Percentiles rank a stretch among this genome's conserved stretches.
Evolutionary conservation across 768 basidiomycete species (phyloP).

Genomic region (Lepiota venenata): DNA sequence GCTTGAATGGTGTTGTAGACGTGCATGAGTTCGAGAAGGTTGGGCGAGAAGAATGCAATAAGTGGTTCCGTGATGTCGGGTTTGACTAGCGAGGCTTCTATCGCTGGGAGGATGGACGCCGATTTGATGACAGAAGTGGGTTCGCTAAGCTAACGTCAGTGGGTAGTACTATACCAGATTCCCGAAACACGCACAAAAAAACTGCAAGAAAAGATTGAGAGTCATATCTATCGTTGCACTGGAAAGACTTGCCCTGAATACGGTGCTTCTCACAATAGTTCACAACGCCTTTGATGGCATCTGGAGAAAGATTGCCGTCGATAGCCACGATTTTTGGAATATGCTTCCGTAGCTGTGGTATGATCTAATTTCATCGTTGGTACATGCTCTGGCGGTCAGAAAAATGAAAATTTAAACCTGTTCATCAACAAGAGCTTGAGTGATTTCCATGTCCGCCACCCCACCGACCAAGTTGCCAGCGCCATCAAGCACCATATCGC

Average conservation of each 20-base stretch:
- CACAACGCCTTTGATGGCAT: conserved; percentile 49
- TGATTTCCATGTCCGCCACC: conserved; percentile 88
- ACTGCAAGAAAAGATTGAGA: conserved; percentile 35
- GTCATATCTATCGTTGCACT: conserved; percentile 2
- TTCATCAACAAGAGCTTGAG: conserved; percentile 42
- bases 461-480: conserved; percentile 76
- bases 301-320: conserved; percentile 70
- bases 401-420: conserved; percentile 27
- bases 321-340: conserved; percentile 61
- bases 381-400: neutral
- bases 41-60: conserved; percentile 79
- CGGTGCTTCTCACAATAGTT: conserved; percentile 41
- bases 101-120: conserved; percentile 60
- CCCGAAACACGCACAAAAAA: conserved; percentile 59
- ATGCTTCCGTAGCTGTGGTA: conserved; percentile 43
- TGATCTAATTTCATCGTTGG: conserved; percentile 36
- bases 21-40: conserved; percentile 70
- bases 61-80: conserved; percentile 31
- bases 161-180: neutral
- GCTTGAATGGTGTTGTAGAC: conserved; percentile 49
- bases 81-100: conserved; percentile 34
- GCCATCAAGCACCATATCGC: conserved; percentile 79
- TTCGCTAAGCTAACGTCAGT: conserved; percentile 52
- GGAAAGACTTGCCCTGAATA: conserved; percentile 49
- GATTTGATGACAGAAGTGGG: conserved; percentile 92